Conservation (phyloP, 768 basidiomycete genomes). For the Holtermannia corniformis region DNA sequence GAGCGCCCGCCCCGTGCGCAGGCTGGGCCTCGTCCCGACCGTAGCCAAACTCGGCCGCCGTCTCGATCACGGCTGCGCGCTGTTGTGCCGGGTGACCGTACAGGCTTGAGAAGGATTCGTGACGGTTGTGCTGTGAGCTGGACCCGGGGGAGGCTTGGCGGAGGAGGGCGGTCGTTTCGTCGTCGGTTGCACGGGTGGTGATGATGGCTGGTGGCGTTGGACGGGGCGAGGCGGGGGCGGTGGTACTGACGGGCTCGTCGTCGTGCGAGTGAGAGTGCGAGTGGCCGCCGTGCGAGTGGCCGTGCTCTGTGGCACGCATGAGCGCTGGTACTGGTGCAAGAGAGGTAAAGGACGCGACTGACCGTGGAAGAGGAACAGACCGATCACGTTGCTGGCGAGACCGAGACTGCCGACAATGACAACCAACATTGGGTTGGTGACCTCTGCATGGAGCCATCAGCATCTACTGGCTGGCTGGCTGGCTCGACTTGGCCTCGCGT, state of each 20-base stretch:
- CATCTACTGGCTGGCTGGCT: not conserved
- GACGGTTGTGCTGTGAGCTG: slow-evolving; percentile 16
- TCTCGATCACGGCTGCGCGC: slow-evolving; percentile 51
- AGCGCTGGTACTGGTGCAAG: slow-evolving; percentile 1
- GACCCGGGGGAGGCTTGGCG: not conserved
- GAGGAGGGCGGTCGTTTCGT: not conserved
- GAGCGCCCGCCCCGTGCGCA: slow-evolving; percentile 23
- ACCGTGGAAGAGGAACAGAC: slow-evolving; percentile 93
- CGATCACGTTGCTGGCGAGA: slow-evolving; percentile 81
- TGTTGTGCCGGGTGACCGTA: slow-evolving; percentile 53
- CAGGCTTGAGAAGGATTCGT: slow-evolving; percentile 47
- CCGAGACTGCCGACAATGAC: slow-evolving; percentile 85
- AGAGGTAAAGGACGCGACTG: slow-evolving; percentile 24
- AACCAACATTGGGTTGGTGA: slow-evolving; percentile 76
- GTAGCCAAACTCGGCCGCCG: slow-evolving; percentile 64
- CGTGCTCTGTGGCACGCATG: slow-evolving; percentile 49
- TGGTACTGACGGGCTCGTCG: slow-evolving; percentile 35
- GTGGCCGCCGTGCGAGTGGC: slow-evolving; percentile 50
- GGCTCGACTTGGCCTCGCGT: not conserved
- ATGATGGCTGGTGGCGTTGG: slow-evolving; percentile 10
- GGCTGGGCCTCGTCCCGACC: slow-evolving; percentile 29
- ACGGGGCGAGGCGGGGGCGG: slow-evolving; percentile 3
- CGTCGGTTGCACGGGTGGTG: slow-evolving; percentile 4
- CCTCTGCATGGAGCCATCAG: too few relatives aligned
- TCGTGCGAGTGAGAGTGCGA: slow-evolving; percentile 31